Evolutionary conservation across 257 asterid species (phyloP), one percentile per base, ranked within the genome.

Genomic region (Echites panduratus): DNA sequence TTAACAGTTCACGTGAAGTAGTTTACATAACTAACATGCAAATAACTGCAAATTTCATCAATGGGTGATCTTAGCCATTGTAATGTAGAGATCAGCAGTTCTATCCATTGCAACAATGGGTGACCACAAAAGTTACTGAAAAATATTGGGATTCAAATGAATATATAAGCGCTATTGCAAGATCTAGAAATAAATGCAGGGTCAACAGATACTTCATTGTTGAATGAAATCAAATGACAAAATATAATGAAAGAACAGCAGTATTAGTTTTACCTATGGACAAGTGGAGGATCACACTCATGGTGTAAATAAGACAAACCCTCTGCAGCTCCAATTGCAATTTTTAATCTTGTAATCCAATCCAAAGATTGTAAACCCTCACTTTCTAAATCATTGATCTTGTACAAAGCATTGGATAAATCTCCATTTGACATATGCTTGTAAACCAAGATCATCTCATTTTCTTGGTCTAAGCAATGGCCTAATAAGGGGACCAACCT

Each of bases 341-440:
- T 87, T 75, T 90, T 90, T 76, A 88, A 78, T 77, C 97, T 77
- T 27, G 96, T 90, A 53, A 90, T 90, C 97, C 97, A 90, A 80
- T 90, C 97, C 83, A 89, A 69, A 17, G 96, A 90, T 84, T 80
- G 86, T 68, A 82, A 44, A 72, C 79, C 41, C 4, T 79, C 86
- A 20, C 84, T 84, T 50, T 77, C 89, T 2, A 68, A 68, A 69
- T 69, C 75, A 22, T 71, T 73, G 59, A 52, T 65, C 52, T 80
- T 79, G 70, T 80, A 79, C 70, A 90, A 79, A 19, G 90, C 82
- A 59, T 65, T 87, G 64, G 87, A 84, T 76, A 90, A 75, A 78
- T 90, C 91, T 73, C 87, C 93, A 72, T 90, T 83, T 20, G 84
- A 78, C 93, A 87, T 87, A 59, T 72, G 76, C 72, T 84, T 88